These are phyloP conservation scores for Bidens hawaiensis DNA, from an alignment of 140 eudicot species.

Conservation along the genomic window DNA sequence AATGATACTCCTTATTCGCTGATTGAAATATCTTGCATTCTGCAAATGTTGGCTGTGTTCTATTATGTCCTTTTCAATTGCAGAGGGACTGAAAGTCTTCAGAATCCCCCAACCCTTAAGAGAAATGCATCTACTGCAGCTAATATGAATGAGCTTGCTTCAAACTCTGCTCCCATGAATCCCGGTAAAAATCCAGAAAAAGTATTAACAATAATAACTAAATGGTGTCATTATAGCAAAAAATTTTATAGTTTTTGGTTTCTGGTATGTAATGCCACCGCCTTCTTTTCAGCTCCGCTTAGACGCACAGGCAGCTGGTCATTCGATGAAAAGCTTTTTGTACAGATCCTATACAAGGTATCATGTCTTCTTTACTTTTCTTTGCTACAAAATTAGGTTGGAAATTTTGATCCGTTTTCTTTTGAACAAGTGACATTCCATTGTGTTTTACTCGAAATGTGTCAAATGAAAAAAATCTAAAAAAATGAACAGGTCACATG, in stretches of 20 bases:
- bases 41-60: not conserved
- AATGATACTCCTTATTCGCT: not conserved
- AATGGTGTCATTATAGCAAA: not conserved
- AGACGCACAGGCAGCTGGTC: slow-evolving; percentile 79
- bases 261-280: slow-evolving; percentile 9
- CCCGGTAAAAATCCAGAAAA: slow-evolving; percentile 43
- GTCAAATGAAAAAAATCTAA: not conserved
- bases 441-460: not conserved
- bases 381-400: not conserved
- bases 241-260: not conserved
- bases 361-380: not conserved
- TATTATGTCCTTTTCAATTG: slow-evolving; percentile 14
- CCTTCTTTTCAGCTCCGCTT: slow-evolving; percentile 60
- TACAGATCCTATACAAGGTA: slow-evolving; percentile 90
- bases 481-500: not conserved
- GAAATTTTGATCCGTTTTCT: not conserved
- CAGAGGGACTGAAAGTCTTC: slow-evolving; percentile 55
- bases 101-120: slow-evolving; percentile 53
- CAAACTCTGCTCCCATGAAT: slow-evolving; percentile 41
- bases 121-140: slow-evolving; percentile 83
- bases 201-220: not conserved
- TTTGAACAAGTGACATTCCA: not conserved
- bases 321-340: slow-evolving; percentile 78
- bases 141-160: slow-evolving; percentile 45
- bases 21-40: not conserved